Evolutionary conservation across 208 protist species (phyloP).

Genomic region (Spongospora subterranea): DNA sequence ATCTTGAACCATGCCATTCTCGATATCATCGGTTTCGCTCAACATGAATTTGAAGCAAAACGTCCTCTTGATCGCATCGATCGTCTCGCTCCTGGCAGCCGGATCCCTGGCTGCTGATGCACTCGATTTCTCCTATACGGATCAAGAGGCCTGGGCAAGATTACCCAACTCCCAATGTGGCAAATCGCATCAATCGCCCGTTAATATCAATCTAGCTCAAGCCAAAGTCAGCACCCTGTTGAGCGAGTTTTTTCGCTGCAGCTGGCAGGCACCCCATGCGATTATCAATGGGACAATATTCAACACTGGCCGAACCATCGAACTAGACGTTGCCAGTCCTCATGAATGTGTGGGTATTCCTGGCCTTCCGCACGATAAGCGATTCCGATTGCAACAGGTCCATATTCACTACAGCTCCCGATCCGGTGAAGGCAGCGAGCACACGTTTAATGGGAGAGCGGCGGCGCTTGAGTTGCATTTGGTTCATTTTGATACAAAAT

Average conservation of each 20-base stretch:
- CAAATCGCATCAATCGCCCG: not conserved
- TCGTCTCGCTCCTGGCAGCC: too few species aligned
- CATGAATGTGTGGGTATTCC: not conserved
- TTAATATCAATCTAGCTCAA: not conserved
- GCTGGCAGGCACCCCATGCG: not conserved
- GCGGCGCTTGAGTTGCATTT: constrained; percentile 10
- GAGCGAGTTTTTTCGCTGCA: not conserved
- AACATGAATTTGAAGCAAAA: too few species aligned
- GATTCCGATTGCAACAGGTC: not conserved
- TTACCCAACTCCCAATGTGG: constrained; percentile 43
- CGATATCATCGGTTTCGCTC: too few species aligned
- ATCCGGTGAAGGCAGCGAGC: constrained; percentile 21
- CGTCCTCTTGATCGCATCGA: too few species aligned
- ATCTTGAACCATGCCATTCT: too few species aligned
- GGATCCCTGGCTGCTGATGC: too few species aligned
- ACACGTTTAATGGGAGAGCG: constrained; percentile 44
- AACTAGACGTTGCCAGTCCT: not conserved
- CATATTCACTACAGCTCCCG: constrained; percentile 17
- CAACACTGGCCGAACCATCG: constrained; percentile 47
- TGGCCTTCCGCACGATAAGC: not conserved
- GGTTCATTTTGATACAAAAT: constrained; percentile 25
- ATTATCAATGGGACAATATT: not conserved
- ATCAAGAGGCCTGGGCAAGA: constrained; percentile 3
- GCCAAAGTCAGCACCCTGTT: not conserved
- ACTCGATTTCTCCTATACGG: constrained; percentile 29